Evolutionary conservation across 805 yeast genomes (phyloP), one percentile per base, ranked within the genome.

Genomic region (Isabelozyma heimii): DNA sequence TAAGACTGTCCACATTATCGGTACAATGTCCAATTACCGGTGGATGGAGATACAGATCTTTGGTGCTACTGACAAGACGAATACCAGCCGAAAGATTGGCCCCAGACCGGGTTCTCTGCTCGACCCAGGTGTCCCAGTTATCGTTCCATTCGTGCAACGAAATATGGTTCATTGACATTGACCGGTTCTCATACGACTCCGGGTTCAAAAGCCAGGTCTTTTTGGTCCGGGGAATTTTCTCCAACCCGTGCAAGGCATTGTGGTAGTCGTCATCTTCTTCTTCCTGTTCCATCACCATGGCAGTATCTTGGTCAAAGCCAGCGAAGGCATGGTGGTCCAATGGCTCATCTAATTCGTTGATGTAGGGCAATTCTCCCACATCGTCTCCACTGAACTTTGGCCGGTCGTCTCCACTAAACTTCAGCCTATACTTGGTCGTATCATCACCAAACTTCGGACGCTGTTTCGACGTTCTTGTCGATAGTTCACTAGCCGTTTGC

Each of bases 101-200:
- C 39, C 61, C 64, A 8, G 64, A 54, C 42, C 62, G 56, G 33
- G 56, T 48, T 17, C 67, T 47, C 4, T 50, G 44, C 39, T 60
- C 60, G 10, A 57, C 50, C 62, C 72, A 71, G 4, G 50, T 37
- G 15, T 58, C 55, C 17, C 57, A 47, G 43, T 61, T 57, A 6
- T 49, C 54, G 24, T 67, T 64, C 76, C 76, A 72, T 17, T 69
- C 67, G 14, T 66, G 54, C 9, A 64, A 54, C 8, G 70, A 60
- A 14, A 71, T 65, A 47, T 59, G 61, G 14, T 51, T 47, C 16
- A 42, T 12, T 4, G 44, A 27, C 20, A 17, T 16, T 12, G 42
- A 40, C 27, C 27, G 15, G 27, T 16, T 40, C 35, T 30, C n/a
- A 13, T 30, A 30, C 12, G 24, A 20, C 9, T 40, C 27, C 14